phyloP scores from a whole-genome alignment of 2,329 filamentous ascomycete genomes.

The Tympanopsis confertula region DNA sequence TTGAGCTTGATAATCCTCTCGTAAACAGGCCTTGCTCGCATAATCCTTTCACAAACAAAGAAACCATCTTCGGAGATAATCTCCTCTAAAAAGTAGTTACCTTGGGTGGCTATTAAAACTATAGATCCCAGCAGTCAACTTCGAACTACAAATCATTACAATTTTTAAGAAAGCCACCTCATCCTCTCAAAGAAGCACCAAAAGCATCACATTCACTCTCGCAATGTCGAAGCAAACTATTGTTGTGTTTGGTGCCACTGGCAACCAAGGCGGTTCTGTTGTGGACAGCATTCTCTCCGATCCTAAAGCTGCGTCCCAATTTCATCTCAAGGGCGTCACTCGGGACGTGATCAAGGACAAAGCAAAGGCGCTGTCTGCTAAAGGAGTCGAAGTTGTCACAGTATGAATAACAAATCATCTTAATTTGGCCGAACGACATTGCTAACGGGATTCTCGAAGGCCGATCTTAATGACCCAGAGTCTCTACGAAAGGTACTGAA shows the following conservation, averaged over 20 bases:
- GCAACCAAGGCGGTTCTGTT: slow-evolving; percentile 12
- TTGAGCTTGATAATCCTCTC: no score
- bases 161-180: no score
- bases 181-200: no score
- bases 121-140: no score
- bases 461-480: slow-evolving; percentile 33
- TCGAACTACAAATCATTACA: no score
- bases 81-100: no score
- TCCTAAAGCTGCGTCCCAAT: slow-evolving; percentile 7
- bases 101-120: no score
- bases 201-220: no score
- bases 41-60: no score
- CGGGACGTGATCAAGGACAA: slow-evolving; percentile 30
- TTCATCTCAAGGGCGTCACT: slow-evolving; percentile 34
- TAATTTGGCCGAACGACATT: slow-evolving; percentile 3
- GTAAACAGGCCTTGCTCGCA: no score
- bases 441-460: slow-evolving; percentile 15
- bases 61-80: no score
- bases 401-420: slow-evolving; percentile 13
- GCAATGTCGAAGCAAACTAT: slow-evolving; percentile 11
- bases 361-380: slow-evolving; percentile 26
- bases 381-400: slow-evolving; percentile 36
- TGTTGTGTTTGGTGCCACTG: slow-evolving; percentile 13
- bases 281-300: slow-evolving; percentile 9
- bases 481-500: slow-evolving; percentile 29